Evolutionary conservation across 208 protist species (phyloP), one percentile per base, ranked within the genome.

Genomic region (Novymonas esmeraldas): DNA sequence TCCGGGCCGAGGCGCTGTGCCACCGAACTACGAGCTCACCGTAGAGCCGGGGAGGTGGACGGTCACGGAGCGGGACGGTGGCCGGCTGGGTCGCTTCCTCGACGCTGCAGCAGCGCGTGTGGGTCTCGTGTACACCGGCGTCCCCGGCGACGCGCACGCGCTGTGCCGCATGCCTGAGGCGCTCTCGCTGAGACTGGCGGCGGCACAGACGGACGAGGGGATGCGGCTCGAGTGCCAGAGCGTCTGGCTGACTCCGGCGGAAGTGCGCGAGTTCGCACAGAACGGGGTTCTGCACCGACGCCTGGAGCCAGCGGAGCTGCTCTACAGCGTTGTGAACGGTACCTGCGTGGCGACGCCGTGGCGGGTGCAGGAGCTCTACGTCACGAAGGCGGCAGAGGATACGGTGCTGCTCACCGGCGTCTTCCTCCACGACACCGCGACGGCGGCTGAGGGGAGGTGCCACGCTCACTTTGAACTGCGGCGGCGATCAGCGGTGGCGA

Each of bases 381-480:
- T 82, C 4, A 60, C 78, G 13, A 34, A 14, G 13, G 7, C 81
- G 22, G 13, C 36, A 22, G 49, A 63, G 20, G 55, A 63, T 2
- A 38, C n/a, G 16, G 42, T 73, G 16, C 51, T 86, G 14, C 49
- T 82, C 7, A 63, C 66, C 0, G 34, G 66, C 2, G 29, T 67
- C 14, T 42, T 89, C 0, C 49, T 34, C 18, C 18, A 50, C 33
- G 59, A 54, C 33, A n/a, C n/a, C n/a, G 46, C 48, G 1, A 41
- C 14, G 2, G 59, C n/a, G 3, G 6, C 45, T 6, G 6, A 18
- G 20, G 46, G 42, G 18, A 10, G 50, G 11, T 85, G 77, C 64
- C 77, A 18, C 28, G 63, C 63, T 22, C 48, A 72, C 39, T 82
- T 90, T 42, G 65, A 86, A 46, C 33, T 87, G 10, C 51, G 52